Evolutionary conservation across 208 protist species (phyloP).

Genomic region (Herpetomonas samuelpessoai): DNA sequence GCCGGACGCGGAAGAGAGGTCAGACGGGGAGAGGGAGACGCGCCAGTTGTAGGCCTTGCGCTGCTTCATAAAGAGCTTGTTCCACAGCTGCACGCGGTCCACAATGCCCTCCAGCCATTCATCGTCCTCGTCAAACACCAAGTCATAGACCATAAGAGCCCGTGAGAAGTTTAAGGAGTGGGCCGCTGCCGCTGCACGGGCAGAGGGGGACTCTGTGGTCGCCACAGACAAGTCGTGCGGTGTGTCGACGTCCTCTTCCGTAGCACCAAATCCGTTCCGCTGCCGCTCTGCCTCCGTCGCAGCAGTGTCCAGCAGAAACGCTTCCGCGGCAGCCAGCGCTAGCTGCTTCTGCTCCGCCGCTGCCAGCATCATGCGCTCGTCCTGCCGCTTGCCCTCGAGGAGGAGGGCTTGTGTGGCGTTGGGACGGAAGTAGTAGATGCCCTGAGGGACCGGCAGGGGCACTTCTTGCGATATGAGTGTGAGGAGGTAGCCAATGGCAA

Average conservation of each 20-base stretch:
- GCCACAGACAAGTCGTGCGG: not conserved
- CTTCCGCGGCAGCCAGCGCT: not conserved
- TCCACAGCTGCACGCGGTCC: conserved; percentile 11
- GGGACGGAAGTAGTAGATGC: conserved; percentile 3
- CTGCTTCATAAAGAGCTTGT: not conserved
- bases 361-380: conserved; percentile 2
- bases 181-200: too few relatives aligned
- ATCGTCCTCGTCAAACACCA: conserved; percentile 6
- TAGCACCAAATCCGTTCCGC: not conserved
- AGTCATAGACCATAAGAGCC: conserved; percentile 4
- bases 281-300: not conserved
- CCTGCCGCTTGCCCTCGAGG: not conserved
- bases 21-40: not conserved
- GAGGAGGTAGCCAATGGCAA: not conserved
- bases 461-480: not conserved
- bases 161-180: not conserved
- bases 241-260: too few relatives aligned
- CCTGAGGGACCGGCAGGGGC: not conserved
- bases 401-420: conserved; percentile 6
- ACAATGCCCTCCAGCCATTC: conserved; percentile 7
- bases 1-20: not conserved
- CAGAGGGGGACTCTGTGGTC: not conserved
- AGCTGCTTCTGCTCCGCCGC: not conserved
- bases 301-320: not conserved
- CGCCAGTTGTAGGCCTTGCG: not conserved